Evolutionary conservation across 2,329 filamentous ascomycete species (phyloP).

Genomic region (Davidsoniella eucalypti): DNA sequence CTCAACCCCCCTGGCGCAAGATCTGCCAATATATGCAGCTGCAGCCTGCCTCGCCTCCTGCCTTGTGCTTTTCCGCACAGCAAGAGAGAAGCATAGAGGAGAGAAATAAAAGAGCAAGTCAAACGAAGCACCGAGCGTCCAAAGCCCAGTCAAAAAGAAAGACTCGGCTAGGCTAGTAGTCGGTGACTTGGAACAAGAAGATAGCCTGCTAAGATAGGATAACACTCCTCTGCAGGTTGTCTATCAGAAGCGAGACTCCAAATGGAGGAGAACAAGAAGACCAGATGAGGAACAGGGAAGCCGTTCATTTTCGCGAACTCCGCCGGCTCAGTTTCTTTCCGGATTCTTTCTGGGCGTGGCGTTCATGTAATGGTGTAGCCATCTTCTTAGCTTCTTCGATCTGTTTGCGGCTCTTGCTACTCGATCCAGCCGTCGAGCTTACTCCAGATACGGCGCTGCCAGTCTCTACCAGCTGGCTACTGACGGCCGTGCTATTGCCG

Average conservation of each 20-base stretch:
- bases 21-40: no score
- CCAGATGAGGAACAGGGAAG: not conserved
- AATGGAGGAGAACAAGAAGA: not conserved
- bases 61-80: no score
- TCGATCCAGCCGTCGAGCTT: not conserved
- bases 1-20: no score
- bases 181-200: not conserved
- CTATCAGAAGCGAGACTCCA: not conserved
- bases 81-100: not conserved
- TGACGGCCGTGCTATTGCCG: not conserved
- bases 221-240: not conserved
- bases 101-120: not conserved
- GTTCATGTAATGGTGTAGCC: conserved; percentile 11
- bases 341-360: conserved; percentile 9
- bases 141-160: not conserved
- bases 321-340: conserved; percentile 5
- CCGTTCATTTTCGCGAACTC: not conserved
- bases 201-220: not conserved
- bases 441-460: not conserved
- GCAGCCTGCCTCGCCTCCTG: no score
- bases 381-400: conserved; percentile 13
- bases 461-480: conserved; percentile 7
- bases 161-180: not conserved
- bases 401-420: conserved; percentile 4
- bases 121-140: conserved; percentile 1